These are phyloP conservation scores for Oemleria cerasiformis DNA, from an alignment of 306 rosid genomes.

Conservation along the genomic window DNA sequence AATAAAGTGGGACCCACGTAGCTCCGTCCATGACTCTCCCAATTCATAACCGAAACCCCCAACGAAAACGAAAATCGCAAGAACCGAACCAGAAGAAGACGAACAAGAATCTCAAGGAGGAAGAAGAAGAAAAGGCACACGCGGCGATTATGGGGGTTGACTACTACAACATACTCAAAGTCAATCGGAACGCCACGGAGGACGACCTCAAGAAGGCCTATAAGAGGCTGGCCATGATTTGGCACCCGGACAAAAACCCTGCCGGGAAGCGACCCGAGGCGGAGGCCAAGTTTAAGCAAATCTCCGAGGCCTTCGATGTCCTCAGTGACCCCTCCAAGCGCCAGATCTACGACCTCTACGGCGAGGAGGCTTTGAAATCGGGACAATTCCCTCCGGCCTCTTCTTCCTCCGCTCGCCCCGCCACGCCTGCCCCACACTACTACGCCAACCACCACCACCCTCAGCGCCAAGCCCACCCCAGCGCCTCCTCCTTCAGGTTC, in stretches of 20 bases:
- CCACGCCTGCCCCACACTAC: slow-evolving; percentile 29
- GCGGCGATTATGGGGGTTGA: slow-evolving; percentile 62
- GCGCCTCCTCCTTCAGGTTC: slow-evolving; percentile 47
- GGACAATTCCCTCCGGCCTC: slow-evolving; percentile 71
- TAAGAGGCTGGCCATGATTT: slow-evolving; percentile 71
- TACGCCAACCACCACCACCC: slow-evolving; percentile 31
- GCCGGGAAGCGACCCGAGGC: slow-evolving; percentile 54
- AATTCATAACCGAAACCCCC: not conserved
- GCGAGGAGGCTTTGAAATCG: slow-evolving; percentile 78
- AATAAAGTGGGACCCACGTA: not conserved
- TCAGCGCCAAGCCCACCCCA: slow-evolving; percentile 27
- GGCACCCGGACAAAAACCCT: slow-evolving; percentile 96
- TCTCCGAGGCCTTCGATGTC: slow-evolving; percentile 89
- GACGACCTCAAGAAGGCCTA: slow-evolving; percentile 80
- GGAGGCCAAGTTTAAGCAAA: slow-evolving; percentile 76
- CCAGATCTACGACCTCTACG: slow-evolving; percentile 93
- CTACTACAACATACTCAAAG: slow-evolving; percentile 90
- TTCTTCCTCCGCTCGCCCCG: slow-evolving; percentile 29
- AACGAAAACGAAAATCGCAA: not conserved
- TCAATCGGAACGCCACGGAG: slow-evolving; percentile 76
- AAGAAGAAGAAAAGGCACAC: not conserved
- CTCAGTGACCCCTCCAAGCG: slow-evolving; percentile 84
- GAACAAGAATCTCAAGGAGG: not conserved
- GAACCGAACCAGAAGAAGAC: not conserved
- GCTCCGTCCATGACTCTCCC: not conserved